Evolutionary conservation across 345 rosid species (phyloP), one percentile per base, ranked within the genome.

Genomic region (Nasturtium officinale): DNA sequence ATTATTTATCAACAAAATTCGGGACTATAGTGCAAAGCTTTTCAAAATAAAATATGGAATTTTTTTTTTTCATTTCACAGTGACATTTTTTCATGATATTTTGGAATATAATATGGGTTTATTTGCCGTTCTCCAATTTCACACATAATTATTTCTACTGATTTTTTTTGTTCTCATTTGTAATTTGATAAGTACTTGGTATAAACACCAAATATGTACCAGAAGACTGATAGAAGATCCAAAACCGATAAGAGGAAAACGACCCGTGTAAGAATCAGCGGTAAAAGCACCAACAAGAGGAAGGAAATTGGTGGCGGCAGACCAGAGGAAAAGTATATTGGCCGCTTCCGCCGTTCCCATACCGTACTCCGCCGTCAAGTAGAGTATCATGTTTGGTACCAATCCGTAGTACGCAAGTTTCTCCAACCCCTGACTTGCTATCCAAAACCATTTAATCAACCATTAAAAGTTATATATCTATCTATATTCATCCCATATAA

Each of bases 361-460:
- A 11, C 82, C 82, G 58, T 82, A 91, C 6, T 84, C 87, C 70
- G 53, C 48, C 3, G 82, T 83, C 77, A 87, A 60, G 78, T 84
- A 89, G 32, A 91, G 9, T 52, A 86, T 83, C 96, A 91, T 89
- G 75, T 82, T 89, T 5, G 87, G 80, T 40, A 25, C 3, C 7
- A 87, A 69, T 48, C 92, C 96, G 11, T 15, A 10, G 58, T 75
- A 84, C 4, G 91, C 96, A 57, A 84, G 50, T 72, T 78, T 84
- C 79, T 91, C 91, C 28, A 87, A 77, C n/a, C 89, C 89, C 48
- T 86, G 90, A 62, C 80, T 87, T 37, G 77, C 96, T 86, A 81
- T 26, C 60, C 59, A 26, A 32, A 74, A 47, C 50, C 13, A 37
- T 40, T n/a, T 50, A 56, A 58, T 8, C 16, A 58, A 32, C 2